Percentiles rank a stretch among this genome's conserved stretches.
phyloP scores from a whole-genome alignment of 352 stramenopile genomes.

The Phytopythium sindhum region DNA sequence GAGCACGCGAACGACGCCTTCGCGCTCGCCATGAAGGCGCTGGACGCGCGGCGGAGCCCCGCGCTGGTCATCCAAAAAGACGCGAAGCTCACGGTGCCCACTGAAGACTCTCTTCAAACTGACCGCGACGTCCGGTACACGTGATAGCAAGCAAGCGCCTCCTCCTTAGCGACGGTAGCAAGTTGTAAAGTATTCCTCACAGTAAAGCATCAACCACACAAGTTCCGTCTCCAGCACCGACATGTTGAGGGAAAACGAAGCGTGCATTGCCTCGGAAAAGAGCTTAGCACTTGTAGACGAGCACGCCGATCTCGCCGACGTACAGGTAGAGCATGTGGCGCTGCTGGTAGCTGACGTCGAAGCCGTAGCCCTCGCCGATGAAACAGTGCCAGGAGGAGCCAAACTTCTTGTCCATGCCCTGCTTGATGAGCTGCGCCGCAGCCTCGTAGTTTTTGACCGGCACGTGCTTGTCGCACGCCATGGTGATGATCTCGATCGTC shows the following conservation, averaged over 20 bases:
- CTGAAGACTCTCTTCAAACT: background rate
- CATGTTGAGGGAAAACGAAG: background rate
- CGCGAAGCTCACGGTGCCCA: background rate
- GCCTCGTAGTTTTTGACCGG: conserved; percentile 94
- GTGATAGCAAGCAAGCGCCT: background rate
- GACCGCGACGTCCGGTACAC: background rate
- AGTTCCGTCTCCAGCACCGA: background rate
- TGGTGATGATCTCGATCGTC: conserved; percentile 95
- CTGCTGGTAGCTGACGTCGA: conserved; percentile 96
- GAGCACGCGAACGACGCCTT: conserved; percentile 37
- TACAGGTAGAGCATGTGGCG: conserved; percentile 95
- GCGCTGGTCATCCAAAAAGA: background rate
- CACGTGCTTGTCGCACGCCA: conserved; percentile 95
- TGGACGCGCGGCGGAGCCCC: conserved; percentile 13
- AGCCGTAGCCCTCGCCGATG: conserved; percentile 95
- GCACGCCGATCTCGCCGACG: conserved; percentile 92
- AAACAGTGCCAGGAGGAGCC: conserved; percentile 94
- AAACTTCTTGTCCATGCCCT: conserved; percentile 98
- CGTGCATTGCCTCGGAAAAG: background rate
- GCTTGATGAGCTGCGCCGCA: conserved; percentile 91
- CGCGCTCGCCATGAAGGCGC: conserved; percentile 21
- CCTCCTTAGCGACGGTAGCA: background rate
- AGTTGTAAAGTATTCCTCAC: conserved; percentile 3
- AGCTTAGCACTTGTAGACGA: conserved; percentile 94
- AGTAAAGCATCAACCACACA: background rate